A percentile compares a stretch with the other conserved stretches of the same genome.
Evolutionary conservation across 169 alveolate genomes (phyloP).

Genomic region (Neospora caninum): DNA sequence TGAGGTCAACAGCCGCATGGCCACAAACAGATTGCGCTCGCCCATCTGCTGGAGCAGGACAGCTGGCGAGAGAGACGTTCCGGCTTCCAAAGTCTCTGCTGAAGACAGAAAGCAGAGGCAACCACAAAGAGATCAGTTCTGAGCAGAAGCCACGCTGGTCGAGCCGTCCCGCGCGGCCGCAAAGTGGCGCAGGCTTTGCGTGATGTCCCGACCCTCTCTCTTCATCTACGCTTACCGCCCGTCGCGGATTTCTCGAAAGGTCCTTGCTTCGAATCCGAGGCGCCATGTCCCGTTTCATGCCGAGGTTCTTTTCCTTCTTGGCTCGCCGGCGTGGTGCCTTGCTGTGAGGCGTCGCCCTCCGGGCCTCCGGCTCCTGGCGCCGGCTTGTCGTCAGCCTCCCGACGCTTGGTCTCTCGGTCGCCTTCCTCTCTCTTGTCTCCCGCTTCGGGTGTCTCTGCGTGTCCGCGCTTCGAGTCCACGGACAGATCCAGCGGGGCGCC

Average conservation of each 20-base stretch:
- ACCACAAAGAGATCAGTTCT: neutral
- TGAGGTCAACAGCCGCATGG: neutral
- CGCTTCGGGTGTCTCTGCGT: neutral
- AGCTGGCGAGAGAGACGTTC: neutral
- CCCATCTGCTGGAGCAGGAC: conserved; percentile 11
- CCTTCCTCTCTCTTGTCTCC: neutral
- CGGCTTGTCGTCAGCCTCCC: neutral
- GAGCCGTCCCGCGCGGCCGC: no score
- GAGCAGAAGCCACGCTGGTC: no score
- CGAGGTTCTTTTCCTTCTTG: no score
- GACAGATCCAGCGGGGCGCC: conserved; percentile 48
- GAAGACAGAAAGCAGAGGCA: neutral
- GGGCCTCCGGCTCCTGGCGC: neutral
- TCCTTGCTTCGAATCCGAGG: no score
- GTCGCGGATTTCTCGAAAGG: no score
- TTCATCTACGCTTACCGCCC: no score
- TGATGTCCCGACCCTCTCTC: no score
- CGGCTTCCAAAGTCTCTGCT: neutral
- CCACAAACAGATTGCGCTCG: conserved; percentile 2
- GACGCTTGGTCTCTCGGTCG: neutral
- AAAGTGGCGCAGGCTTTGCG: no score
- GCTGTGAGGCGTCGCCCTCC: neutral
- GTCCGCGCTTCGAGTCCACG: neutral
- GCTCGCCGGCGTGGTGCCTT: no score
- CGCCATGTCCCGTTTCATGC: no score